Percentiles rank a stretch among this genome's conserved stretches.
These are phyloP conservation scores for Pseudozyma sp. DNA, from an alignment of 1,284 basidiomycete genomes.

Conservation along the genomic window DNA sequence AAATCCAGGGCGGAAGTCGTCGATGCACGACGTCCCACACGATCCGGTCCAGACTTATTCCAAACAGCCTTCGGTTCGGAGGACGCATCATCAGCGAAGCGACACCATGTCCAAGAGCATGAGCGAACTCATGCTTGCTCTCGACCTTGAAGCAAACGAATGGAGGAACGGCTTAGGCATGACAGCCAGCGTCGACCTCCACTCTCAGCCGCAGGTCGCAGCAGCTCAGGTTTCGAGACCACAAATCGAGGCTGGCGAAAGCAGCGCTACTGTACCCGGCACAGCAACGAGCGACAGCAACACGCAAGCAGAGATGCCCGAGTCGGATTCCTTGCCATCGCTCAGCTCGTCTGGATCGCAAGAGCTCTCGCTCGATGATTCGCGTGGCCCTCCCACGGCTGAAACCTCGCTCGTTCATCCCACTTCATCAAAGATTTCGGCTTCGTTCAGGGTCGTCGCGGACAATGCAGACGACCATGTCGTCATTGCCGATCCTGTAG, in stretches of 20 bases:
- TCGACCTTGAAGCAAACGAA: conserved; percentile 34
- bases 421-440: conserved; percentile 6
- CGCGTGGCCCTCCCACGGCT: conserved; percentile 15
- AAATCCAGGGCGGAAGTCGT: conserved; percentile 8
- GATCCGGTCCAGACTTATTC: neutral
- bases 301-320: neutral
- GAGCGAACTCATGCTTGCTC: conserved; percentile 41
- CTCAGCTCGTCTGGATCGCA: conserved; percentile 34
- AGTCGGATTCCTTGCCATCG: conserved; percentile 27
- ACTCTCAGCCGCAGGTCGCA: neutral
- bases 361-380: conserved; percentile 19
- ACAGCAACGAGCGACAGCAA: neutral
- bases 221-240: conserved; percentile 7
- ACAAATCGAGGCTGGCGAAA: conserved; percentile 1
- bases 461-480: conserved; percentile 7
- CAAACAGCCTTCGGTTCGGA: too few relatives aligned
- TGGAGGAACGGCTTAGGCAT: conserved; percentile 13
- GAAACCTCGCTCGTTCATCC: conserved; percentile 24
- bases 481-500: conserved; percentile 15
- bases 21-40: conserved; percentile 1
- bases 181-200: conserved; percentile 2
- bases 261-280: neutral
- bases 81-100: conserved; percentile 17
- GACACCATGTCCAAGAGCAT: conserved; percentile 39
- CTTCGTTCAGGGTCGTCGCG: neutral